Evolutionary conservation across 208 protist species (phyloP).

Genomic region (Leishmania gerbilli): DNA sequence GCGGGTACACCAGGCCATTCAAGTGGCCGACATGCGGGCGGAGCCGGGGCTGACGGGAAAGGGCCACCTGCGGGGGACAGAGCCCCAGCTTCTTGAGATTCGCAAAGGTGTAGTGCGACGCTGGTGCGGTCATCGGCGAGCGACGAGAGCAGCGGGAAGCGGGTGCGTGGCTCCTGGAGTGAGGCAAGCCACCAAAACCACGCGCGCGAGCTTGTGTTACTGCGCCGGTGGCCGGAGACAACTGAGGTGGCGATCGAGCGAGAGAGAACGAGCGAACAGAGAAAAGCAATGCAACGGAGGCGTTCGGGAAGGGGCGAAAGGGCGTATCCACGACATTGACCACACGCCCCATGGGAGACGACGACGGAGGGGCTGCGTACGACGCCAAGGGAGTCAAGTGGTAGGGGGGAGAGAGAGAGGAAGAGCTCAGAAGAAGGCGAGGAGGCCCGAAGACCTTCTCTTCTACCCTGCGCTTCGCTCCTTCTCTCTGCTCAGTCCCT

Average conservation of each 20-base stretch:
- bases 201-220: neutral
- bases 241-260: neutral
- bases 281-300: neutral
- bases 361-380: neutral
- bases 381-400: neutral
- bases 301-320: neutral
- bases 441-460: neutral
- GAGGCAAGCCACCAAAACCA: neutral
- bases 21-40: conserved; percentile 69
- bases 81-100: conserved; percentile 66
- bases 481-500: neutral
- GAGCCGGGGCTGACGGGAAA: conserved; percentile 81
- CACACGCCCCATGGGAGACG: neutral
- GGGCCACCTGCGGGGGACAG: conserved; percentile 61
- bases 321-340: neutral
- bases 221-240: neutral
- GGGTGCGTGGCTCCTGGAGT: neutral
- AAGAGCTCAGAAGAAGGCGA: neutral
- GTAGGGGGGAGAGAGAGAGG: neutral
- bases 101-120: conserved; percentile 73
- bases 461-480: neutral
- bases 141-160: neutral
- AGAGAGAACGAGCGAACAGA: neutral
- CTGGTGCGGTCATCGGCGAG: conserved; percentile 36
- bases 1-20: conserved; percentile 80